Evolutionary conservation across 345 rosid species (phyloP), one percentile per base, ranked within the genome.

Genomic region (Erysimum cheiranthoides): DNA sequence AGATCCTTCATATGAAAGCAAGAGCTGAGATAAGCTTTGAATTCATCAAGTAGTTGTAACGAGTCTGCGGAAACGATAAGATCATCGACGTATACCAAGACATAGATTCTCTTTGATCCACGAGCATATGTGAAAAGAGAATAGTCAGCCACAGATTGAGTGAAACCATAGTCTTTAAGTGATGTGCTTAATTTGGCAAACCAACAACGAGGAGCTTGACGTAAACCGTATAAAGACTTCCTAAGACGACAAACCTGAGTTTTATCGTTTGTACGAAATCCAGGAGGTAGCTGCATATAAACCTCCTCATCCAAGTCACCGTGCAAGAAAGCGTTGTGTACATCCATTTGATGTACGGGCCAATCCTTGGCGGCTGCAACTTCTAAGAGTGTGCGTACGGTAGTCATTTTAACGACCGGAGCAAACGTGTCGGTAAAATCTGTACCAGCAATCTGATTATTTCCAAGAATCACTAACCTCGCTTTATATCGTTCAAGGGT

Each of bases 31-130:
- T 59, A 59, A 0, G 18, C n/a, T 2, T 58, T 58, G 8, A 59
- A 59, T 4, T 16, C 18, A 0, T 7, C 5, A 0, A 35, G 3
- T 0, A 16, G 0, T 2, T 14, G 0, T 1, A 11, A 1, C 0
- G 59, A 17, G 2, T 34, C 35, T 0, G n/a, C 43, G 0, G 5
- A 34, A 2, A 34, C 12, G 0, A 59, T n/a, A 0, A 59, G 0
- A 8, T 35, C 43, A 4, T 59, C n/a, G 0, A 59, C 43, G 10
- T 35, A 59, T 0, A 59, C 2, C 4, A 35, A 8, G 8, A 10
- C 25, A 21, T 21, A 21, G 25, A 21, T 21, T 21, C 25, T 21
- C 25, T 21, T 21, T 8, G 6, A 31, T 5, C 0, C 21, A 0
- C 2, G 6, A n/a, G 2, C 17, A 8, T 31, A 32, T 0, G 61